Evolutionary conservation across 2,329 filamentous ascomycete genomes (phyloP).

Genomic region (Aspergillus quadricinctus): DNA sequence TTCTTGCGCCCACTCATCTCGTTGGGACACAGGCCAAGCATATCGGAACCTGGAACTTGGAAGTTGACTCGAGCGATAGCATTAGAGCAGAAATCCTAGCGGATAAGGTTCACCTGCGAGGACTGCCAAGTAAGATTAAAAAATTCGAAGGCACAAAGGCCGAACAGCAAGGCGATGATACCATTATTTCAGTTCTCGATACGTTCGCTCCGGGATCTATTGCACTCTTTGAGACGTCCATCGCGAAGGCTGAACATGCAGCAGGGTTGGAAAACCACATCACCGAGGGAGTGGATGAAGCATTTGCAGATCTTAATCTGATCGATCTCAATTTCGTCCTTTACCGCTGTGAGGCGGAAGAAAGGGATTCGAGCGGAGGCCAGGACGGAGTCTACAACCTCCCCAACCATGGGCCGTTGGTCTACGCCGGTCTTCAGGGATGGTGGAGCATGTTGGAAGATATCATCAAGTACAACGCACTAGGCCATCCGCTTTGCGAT

Average conservation of each 20-base stretch:
- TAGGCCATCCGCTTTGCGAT: slow-evolving; percentile 89
- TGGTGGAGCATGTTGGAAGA: slow-evolving; percentile 92
- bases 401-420: slow-evolving; percentile 75
- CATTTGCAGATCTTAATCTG: slow-evolving; percentile 70
- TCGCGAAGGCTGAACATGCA: slow-evolving; percentile 79
- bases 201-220: slow-evolving; percentile 92
- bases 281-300: slow-evolving; percentile 72
- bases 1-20: slow-evolving; percentile 73
- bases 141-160: slow-evolving; percentile 70
- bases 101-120: slow-evolving; percentile 69
- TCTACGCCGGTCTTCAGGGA: slow-evolving; percentile 95
- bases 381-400: slow-evolving; percentile 85
- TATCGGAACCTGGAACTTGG: slow-evolving; percentile 86
- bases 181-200: slow-evolving; percentile 73
- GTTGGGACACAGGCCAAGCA: slow-evolving; percentile 79
- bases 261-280: slow-evolving; percentile 81
- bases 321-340: slow-evolving; percentile 87
- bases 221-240: slow-evolving; percentile 93
- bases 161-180: slow-evolving; percentile 67
- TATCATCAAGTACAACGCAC: slow-evolving; percentile 81
- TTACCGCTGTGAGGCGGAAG: slow-evolving; percentile 89
- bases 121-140: slow-evolving; percentile 77
- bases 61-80: slow-evolving; percentile 74
- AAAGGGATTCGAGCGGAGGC: slow-evolving; percentile 71
- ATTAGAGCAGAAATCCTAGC: slow-evolving; percentile 59